Evolutionary conservation across 2,329 filamentous ascomycete genomes (phyloP).

Genomic region (Fusarium subglutinans): DNA sequence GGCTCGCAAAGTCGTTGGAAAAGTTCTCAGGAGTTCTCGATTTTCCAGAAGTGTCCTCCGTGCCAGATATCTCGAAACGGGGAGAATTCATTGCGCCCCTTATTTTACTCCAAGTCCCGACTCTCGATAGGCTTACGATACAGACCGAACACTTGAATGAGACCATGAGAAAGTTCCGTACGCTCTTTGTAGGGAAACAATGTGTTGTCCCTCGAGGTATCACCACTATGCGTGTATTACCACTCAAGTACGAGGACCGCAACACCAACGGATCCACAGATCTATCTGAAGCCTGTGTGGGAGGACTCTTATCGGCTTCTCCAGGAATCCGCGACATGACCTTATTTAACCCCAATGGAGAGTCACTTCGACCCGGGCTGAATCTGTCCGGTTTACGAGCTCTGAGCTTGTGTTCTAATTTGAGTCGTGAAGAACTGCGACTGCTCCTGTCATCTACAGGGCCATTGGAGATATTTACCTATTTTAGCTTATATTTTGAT

Average conservation of each 20-base stretch:
- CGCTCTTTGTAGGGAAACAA: neutral
- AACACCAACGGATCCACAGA: neutral
- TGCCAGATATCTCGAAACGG: neutral
- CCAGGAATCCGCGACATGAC: neutral
- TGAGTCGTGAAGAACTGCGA: neutral
- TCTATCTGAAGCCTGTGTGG: neutral
- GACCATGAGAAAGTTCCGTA: neutral
- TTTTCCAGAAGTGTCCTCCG: rapidly evolving
- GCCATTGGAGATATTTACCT: neutral
- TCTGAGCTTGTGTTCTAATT: neutral
- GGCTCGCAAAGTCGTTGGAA: neutral
- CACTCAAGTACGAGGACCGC: neutral
- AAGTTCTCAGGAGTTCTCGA: neutral
- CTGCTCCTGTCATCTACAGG: neutral
- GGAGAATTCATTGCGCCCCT: neutral
- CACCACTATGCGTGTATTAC: neutral
- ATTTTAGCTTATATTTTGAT: too few relatives aligned
- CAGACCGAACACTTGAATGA: neutral
- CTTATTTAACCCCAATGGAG: neutral
- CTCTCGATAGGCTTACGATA: neutral
- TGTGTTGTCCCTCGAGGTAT: neutral
- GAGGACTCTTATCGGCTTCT: neutral
- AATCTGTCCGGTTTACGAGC: neutral
- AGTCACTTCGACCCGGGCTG: neutral
- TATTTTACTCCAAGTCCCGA: neutral